These are phyloP conservation scores for Xylariaceae sp. DNA, from an alignment of 2,329 filamentous ascomycete genomes.

Conservation along the genomic window DNA sequence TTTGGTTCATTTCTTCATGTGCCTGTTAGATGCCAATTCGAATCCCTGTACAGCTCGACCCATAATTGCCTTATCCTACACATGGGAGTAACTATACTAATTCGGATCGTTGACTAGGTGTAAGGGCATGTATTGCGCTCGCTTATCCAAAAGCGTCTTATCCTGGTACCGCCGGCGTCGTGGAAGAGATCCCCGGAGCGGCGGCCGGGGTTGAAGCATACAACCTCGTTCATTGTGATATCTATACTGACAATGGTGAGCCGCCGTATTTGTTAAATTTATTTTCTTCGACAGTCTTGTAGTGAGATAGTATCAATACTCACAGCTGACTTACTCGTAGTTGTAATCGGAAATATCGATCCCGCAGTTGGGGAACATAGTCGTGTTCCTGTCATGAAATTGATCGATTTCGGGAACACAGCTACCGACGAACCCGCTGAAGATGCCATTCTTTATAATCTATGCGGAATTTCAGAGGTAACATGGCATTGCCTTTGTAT, in stretches of 20 bases:
- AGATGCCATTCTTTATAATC: background rate
- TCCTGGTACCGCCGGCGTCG: background rate
- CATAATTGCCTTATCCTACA: background rate
- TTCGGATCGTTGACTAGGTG: background rate
- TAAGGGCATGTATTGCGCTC: background rate
- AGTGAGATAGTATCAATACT: background rate
- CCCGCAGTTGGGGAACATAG: background rate
- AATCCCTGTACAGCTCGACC: background rate
- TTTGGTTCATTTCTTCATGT: background rate
- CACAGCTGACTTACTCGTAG: background rate
- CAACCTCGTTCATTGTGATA: background rate
- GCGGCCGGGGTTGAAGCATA: background rate
- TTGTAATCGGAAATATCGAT: background rate
- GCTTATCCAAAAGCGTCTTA: background rate
- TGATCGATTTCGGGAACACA: background rate
- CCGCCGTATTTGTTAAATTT: background rate
- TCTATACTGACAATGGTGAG: background rate
- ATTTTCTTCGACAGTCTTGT: background rate
- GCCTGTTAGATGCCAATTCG: background rate
- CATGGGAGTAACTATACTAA: background rate
- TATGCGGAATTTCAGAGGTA: background rate
- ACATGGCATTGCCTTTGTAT: background rate
- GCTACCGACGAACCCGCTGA: background rate
- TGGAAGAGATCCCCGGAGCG: background rate
- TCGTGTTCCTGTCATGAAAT: background rate